Percentiles rank a stretch among this genome's conserved stretches.
phyloP scores from a whole-genome alignment of 2,329 filamentous ascomycete genomes.

The Alternaria atra region DNA sequence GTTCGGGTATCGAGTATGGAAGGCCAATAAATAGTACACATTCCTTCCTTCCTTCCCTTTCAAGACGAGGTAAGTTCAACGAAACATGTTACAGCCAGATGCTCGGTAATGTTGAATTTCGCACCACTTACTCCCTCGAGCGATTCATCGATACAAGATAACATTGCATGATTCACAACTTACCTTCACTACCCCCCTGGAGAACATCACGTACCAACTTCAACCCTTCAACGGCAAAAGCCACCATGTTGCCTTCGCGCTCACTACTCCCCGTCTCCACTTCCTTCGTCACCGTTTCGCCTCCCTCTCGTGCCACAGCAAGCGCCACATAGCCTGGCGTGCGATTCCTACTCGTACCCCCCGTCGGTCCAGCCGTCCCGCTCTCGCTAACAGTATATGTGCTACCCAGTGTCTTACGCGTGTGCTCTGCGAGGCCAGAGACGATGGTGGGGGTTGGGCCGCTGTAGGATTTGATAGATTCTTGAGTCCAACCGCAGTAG shows the following conservation, averaged over 20 bases:
- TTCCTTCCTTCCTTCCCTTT: background rate
- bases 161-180: conserved; percentile 38
- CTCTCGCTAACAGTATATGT: conserved; percentile 69
- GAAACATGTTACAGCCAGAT: background rate
- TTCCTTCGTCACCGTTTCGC: conserved; percentile 63
- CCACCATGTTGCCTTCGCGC: conserved; percentile 69
- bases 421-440: conserved; percentile 63
- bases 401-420: conserved; percentile 62
- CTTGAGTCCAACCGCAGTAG: conserved; percentile 69
- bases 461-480: conserved; percentile 61
- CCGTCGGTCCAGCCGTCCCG: conserved; percentile 71
- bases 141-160: background rate
- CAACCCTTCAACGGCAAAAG: conserved; percentile 67
- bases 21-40: background rate
- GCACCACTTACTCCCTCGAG: background rate
- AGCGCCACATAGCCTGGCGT: conserved; percentile 71
- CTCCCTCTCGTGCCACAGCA: conserved; percentile 65
- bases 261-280: conserved; percentile 65
- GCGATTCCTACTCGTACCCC: conserved; percentile 63
- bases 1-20: background rate
- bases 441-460: conserved; percentile 69
- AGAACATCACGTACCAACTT: conserved; percentile 66
- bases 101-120: background rate
- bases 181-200: conserved; percentile 50
- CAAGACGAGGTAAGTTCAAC: background rate